Conservation (phyloP, 805 yeast species). For the Clavispora fructus region DNA sequence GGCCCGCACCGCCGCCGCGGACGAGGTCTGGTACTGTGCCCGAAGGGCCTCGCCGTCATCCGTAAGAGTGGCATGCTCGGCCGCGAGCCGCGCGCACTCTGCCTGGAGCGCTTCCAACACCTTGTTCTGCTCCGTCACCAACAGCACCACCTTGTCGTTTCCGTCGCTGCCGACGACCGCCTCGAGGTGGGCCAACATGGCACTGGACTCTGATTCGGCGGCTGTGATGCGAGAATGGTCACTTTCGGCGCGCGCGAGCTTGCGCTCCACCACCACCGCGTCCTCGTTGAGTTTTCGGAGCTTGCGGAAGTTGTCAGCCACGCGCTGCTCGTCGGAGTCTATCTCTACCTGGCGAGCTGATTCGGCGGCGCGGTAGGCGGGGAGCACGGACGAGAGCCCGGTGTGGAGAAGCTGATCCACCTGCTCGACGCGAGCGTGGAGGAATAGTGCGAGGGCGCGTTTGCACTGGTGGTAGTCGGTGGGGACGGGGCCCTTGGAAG, state of each 20-base stretch:
- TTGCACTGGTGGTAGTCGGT: slow-evolving; percentile 24
- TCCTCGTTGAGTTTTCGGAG: slow-evolving; percentile 31
- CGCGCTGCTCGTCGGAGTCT: slow-evolving; percentile 32
- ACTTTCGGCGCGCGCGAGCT: slow-evolving; percentile 23
- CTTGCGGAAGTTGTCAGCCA: slow-evolving; percentile 38
- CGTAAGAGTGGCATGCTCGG: slow-evolving; percentile 21
- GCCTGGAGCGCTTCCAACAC: slow-evolving; percentile 19
- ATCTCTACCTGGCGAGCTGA: slow-evolving; percentile 26
- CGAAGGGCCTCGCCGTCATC: slow-evolving; percentile 27
- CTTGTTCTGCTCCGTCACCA: slow-evolving; percentile 15
- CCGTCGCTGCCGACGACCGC: slow-evolving; percentile 10
- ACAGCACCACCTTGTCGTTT: slow-evolving; percentile 6
- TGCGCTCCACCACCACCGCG: slow-evolving; percentile 28
- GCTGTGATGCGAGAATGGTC: slow-evolving; percentile 21
- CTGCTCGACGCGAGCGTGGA: slow-evolving; percentile 18
- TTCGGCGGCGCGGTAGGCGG: slow-evolving; percentile 21
- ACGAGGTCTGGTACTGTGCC: slow-evolving; percentile 28
- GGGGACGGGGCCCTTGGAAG: background rate
- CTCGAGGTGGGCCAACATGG: slow-evolving; percentile 7
- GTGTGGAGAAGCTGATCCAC: slow-evolving; percentile 14
- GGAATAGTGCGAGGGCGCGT: slow-evolving; percentile 22
- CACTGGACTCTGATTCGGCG: slow-evolving; percentile 2
- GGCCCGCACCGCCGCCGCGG: slow-evolving; percentile 28
- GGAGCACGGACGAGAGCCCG: slow-evolving; percentile 14
- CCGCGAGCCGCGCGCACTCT: slow-evolving; percentile 20